Evolutionary conservation across 1,139 yeast species (phyloP), one percentile per base, ranked within the genome.

Genomic region (Pichia sp.): DNA sequence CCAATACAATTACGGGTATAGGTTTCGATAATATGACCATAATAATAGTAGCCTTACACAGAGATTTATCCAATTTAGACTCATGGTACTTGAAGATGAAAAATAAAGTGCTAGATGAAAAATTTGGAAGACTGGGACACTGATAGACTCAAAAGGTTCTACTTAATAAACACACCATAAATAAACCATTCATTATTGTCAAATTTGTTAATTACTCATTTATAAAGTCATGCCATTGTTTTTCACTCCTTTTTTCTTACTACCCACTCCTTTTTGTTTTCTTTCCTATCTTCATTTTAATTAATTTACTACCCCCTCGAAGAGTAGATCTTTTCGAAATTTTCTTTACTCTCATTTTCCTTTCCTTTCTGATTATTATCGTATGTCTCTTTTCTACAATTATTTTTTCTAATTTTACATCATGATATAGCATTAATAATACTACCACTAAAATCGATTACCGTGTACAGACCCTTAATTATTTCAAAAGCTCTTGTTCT

Each of bases 11-110:
- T 38, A 85, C 93, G 0, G 93, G 93, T 3, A 77, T 84, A 31
- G 94, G 94, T 1, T 85, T 83, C 59, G 94, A 85, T 62, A 85
- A 85, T 60, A 85, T 85, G 93, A 84, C 91, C 1, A 68, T 83
- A 27, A 73, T 83, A 9, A 76, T 85, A 5, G 73, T 85, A 15
- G 86, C 86, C 1, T 58, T 83, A 27, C 51, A 45, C 27, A 39
- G 30, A 17, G 34, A 42, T 18, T 4, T 24, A 2, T 20, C 30
- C 14, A 36, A 39, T 35, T 61, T 83, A 36, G 76, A 77, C 20
- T 74, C 73, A 33, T 85, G 93, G 93, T 76, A 81, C 57, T 65
- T 66, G 7, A 62, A 65, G 50, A 79, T 83, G 75, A 79, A 73
- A 57, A 58, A 66, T 20, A 72, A 75, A 50, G 62, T 79, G 3